Base-by-base conservation (phyloP, 140 eudicot genomes). In the Anethum foeniculum region DNA sequence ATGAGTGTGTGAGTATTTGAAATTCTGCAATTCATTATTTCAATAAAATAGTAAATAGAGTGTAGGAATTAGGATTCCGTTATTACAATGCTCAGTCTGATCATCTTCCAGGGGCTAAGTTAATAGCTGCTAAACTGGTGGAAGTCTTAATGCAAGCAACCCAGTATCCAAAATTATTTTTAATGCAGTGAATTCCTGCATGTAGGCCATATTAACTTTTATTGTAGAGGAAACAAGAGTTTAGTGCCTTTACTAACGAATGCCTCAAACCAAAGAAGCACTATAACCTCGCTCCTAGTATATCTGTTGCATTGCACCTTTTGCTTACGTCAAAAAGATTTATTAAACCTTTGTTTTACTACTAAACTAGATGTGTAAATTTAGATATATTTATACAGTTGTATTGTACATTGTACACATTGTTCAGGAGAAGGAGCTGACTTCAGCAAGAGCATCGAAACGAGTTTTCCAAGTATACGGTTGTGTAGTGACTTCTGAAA, bases 391-490 rank as follows among this genome's bases (percentile, higher is more conserved):
- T 68, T 68, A 16, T 13, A 32, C n/a, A 34, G 34, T 32, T 68
- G 74, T 13, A 30, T 71, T 18, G 19, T 39, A 8, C 56, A 69
- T 44, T 47, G 12, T 77, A 69, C 25, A 18, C 83, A 6, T 87
- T 56, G 43, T 38, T 62, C 87, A 92, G 99, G 93, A 82, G 54
- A 86, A 76, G 82, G 83, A 83, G 73, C 82, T 39, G 79, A 83
- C 86, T 88, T 76, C 86, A 71, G 81, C 80, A 27, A 85, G 69
- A 46, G 79, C 86, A 27, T 72, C 91, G 43, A 86, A 88, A 81
- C 87, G 99, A 85, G 84, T 80, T 80, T 96, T 93, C 85, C 97
- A 96, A 85, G 98, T 92, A 75, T 96, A 91, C 87, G 99, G 99
- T 15, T 96, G 98, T 85, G 90, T 91, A 51, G 97, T 93, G 43